Conservation (phyloP, 306 rosid genomes). For the Vicia villosa region DNA sequence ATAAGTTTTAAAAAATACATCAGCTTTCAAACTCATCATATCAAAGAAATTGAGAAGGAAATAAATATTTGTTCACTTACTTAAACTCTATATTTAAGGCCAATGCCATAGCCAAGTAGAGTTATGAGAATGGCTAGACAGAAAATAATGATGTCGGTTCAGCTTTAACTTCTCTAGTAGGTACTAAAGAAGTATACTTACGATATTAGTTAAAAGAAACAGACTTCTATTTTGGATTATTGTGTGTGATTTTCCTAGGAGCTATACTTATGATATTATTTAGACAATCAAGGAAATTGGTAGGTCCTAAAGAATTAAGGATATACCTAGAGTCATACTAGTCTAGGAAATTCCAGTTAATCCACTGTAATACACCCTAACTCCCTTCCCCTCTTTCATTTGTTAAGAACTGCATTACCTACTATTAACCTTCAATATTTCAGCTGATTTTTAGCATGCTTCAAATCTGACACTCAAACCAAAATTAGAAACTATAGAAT, state of each 20-base stretch:
- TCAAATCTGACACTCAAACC: conserved; percentile 11
- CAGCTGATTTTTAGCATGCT: conserved; percentile 15
- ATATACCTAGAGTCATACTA: not conserved
- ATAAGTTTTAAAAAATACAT: not conserved
- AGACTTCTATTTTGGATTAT: not conserved
- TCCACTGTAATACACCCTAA: not conserved
- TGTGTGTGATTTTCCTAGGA: conserved; percentile 3
- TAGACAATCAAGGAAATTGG: not conserved
- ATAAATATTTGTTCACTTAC: not conserved
- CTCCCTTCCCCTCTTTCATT: not conserved
- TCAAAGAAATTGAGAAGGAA: not conserved
- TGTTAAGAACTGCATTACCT: conserved; percentile 1
- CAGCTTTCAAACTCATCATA: not conserved
- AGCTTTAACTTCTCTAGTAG: conserved; percentile 8
- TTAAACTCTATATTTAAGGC: not conserved
- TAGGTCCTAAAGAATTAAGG: not conserved
- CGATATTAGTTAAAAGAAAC: not conserved
- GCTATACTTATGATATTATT: not conserved
- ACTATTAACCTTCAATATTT: not conserved
- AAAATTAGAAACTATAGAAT: not conserved
- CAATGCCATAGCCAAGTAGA: not conserved
- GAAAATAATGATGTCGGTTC: not conserved
- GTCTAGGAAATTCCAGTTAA: not conserved
- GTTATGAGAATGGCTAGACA: not conserved
- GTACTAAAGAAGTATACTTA: too few relatives aligned